phyloP scores from a whole-genome alignment of 1,284 basidiomycete genomes.

The Pterula multifida region DNA sequence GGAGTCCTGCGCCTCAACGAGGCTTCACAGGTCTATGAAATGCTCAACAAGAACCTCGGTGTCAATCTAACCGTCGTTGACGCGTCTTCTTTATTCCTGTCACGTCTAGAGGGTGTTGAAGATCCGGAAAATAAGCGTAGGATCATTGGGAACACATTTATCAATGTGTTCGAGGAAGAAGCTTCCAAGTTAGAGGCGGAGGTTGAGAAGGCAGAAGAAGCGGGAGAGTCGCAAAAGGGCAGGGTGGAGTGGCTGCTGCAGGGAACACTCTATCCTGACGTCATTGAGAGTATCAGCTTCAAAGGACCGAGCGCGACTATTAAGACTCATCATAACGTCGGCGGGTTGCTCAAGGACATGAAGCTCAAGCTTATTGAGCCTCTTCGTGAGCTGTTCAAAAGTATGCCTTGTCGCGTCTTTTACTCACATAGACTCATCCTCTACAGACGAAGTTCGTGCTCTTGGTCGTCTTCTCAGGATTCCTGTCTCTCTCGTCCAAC shows the following conservation, averaged over 20 bases:
- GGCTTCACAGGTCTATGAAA: slow-evolving; percentile 87
- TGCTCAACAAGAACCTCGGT: slow-evolving; percentile 89
- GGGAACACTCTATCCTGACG: slow-evolving; percentile 98
- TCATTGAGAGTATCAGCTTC: slow-evolving; percentile 99
- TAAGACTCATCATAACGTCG: slow-evolving; percentile 99
- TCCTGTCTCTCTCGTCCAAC: slow-evolving; percentile 85
- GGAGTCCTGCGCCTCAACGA: slow-evolving; percentile 93
- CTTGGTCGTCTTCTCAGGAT: slow-evolving; percentile 88
- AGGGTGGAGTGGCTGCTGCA: slow-evolving; percentile 96
- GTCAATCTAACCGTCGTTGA: slow-evolving; percentile 96
- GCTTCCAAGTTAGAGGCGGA: slow-evolving; percentile 82
- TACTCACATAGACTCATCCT: slow-evolving; percentile 3
- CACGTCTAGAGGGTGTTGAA: slow-evolving; percentile 81
- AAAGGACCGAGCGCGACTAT: slow-evolving; percentile 98
- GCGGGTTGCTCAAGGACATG: slow-evolving; percentile 94
- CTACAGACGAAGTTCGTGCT: slow-evolving; percentile 86
- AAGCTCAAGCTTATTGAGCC: slow-evolving; percentile 99
- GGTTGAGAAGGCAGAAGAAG: slow-evolving; percentile 67
- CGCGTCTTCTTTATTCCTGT: slow-evolving; percentile 89
- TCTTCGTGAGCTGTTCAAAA: slow-evolving; percentile 96
- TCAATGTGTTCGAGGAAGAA: slow-evolving; percentile 93
- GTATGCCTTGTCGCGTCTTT: slow-evolving; percentile 26
- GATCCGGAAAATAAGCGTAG: slow-evolving; percentile 98
- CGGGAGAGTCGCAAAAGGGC: slow-evolving; percentile 41
- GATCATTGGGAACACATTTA: slow-evolving; percentile 99